phyloP scores from a whole-genome alignment of 139 green algal genomes.

The Coccomyxa sp. region DNA sequence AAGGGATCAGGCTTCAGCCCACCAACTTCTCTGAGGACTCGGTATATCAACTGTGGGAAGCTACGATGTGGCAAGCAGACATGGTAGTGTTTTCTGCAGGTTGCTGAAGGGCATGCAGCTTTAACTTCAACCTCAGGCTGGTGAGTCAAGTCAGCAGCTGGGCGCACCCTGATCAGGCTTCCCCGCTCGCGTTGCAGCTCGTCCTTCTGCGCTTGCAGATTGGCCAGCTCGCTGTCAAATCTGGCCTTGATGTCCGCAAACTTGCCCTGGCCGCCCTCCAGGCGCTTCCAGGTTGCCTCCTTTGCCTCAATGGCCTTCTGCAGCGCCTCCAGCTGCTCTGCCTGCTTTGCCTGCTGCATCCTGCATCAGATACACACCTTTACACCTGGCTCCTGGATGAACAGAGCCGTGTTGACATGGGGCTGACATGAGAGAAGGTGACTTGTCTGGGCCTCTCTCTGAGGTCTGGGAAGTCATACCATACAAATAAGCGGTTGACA shows the following conservation, averaged over 20 bases:
- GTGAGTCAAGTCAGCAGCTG: no score
- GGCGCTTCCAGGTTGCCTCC: slow-evolving; percentile 24
- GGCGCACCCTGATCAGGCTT: slow-evolving; percentile 24
- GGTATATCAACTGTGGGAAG: neutral
- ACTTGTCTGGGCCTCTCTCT: no score
- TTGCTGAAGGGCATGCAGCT: neutral
- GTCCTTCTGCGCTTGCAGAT: slow-evolving; percentile 31
- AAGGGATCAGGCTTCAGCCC: neutral
- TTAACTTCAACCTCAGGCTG: no score
- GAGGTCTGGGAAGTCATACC: no score
- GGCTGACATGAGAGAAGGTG: no score
- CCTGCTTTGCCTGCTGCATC: slow-evolving; percentile 14
- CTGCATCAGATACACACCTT: no score
- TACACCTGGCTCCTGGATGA: no score
- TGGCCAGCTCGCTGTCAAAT: slow-evolving; percentile 48
- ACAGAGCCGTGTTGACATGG: no score
- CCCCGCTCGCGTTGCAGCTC: slow-evolving; percentile 32
- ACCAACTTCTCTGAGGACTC: neutral
- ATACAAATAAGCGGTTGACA: no score
- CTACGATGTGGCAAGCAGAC: neutral
- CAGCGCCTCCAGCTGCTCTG: slow-evolving; percentile 30
- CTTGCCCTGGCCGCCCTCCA: slow-evolving; percentile 18
- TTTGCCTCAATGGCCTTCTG: slow-evolving; percentile 30
- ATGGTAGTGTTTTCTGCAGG: neutral
- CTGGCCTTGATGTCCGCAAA: slow-evolving; percentile 46